A percentile compares a stretch with the other conserved stretches of the same genome.
These are phyloP conservation scores for Sedum album DNA, from an alignment of 164 flowering plant species.

Conservation along the genomic window DNA sequence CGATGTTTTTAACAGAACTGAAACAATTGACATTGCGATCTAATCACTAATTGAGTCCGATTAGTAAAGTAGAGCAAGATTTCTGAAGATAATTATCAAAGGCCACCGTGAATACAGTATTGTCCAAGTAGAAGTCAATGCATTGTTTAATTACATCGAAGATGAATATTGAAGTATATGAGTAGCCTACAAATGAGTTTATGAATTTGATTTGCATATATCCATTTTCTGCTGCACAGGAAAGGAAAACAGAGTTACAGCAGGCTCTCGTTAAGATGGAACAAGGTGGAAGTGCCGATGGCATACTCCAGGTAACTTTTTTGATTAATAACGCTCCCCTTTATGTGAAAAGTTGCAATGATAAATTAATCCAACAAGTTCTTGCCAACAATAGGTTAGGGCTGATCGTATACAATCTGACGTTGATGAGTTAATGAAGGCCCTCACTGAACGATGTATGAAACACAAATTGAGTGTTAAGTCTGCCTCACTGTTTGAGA, in stretches of 20 bases:
- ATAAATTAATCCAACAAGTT: background rate
- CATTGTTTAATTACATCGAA: background rate
- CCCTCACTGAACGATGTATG: conserved; percentile 49
- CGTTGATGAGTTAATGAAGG: conserved; percentile 60
- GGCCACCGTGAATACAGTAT: background rate
- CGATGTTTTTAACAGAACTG: background rate
- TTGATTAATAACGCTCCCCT: background rate
- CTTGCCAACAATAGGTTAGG: conserved; percentile 39
- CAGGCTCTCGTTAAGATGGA: conserved; percentile 59
- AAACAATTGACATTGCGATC: background rate
- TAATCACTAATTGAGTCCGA: background rate
- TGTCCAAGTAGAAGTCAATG: background rate
- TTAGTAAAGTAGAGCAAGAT: background rate
- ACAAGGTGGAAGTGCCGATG: conserved; percentile 77
- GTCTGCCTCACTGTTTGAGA: conserved; percentile 42
- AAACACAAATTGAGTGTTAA: conserved; percentile 47
- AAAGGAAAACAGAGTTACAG: conserved; percentile 47
- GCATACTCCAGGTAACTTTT: conserved; percentile 55
- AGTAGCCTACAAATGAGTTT: background rate
- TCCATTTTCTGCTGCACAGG: conserved; percentile 21
- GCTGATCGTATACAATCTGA: conserved; percentile 73
- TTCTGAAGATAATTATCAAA: background rate
- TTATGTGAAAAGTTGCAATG: background rate
- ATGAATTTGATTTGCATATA: background rate
- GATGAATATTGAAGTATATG: background rate